Conservation (phyloP, 495 filamentous ascomycete species). For the Aspergillus saccharolyticus region DNA sequence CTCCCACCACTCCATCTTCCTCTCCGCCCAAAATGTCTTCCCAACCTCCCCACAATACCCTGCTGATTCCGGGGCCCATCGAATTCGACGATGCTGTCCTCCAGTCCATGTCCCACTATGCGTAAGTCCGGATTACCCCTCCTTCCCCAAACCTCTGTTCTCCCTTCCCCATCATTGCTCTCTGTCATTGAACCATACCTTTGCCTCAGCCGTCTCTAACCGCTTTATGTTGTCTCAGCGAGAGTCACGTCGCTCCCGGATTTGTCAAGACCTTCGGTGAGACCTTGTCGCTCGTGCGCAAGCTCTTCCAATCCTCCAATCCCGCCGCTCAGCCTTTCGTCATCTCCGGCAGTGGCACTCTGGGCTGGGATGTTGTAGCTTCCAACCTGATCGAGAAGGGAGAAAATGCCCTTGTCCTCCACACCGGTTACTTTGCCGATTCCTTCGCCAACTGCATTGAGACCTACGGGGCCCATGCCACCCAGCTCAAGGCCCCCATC, state of each 20-base stretch:
- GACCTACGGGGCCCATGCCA: constrained; percentile 84
- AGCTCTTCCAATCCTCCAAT: constrained; percentile 84
- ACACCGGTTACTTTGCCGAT: constrained; percentile 96
- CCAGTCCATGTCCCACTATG: constrained; percentile 91
- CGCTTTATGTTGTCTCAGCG: constrained; percentile 46
- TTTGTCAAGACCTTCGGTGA: constrained; percentile 93
- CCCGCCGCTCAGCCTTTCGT: constrained; percentile 84
- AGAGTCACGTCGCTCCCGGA: constrained; percentile 82
- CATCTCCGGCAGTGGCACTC: constrained; percentile 87
- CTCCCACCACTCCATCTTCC: constrained; percentile 2
- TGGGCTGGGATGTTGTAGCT: constrained; percentile 94
- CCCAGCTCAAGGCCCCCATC: constrained; percentile 82
- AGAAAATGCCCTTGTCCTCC: constrained; percentile 86
- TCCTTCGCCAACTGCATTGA: constrained; percentile 87
- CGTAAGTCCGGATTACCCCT: constrained; percentile 50
- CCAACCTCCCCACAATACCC: constrained; percentile 72
- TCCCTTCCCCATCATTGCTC: not conserved
- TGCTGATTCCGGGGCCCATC: constrained; percentile 94
- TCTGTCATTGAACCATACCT: not conserved
- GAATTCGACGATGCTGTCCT: constrained; percentile 98
- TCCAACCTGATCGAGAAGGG: constrained; percentile 83
- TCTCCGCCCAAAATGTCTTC: constrained; percentile 60
- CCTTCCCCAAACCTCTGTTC: not conserved
- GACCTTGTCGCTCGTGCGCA: constrained; percentile 77
- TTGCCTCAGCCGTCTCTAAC: not conserved